Conservation (phyloP, 306 rosid genomes). For the Argentina anserina region DNA sequence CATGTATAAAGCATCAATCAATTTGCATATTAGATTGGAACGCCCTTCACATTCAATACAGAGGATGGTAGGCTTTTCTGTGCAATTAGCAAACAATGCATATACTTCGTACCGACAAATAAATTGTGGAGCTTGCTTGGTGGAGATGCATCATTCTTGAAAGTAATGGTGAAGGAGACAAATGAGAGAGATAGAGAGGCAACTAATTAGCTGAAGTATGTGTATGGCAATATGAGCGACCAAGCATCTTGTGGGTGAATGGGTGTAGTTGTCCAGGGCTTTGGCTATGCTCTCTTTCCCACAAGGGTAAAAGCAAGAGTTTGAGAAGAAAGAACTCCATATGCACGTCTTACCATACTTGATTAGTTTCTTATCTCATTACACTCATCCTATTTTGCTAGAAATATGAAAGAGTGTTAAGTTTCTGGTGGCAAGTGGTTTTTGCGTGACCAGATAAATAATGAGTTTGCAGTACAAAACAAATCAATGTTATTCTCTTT, state of each 20-base stretch:
- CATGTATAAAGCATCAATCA: neutral
- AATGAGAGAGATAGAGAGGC: neutral
- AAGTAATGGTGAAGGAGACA: neutral
- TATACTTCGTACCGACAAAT: constrained; percentile 7
- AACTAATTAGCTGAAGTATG: neutral
- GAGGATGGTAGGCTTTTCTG: neutral
- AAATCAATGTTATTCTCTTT: too few relatives aligned
- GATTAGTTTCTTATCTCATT: neutral
- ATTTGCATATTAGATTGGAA: neutral
- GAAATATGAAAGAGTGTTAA: neutral
- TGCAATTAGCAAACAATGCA: neutral
- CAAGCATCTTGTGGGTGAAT: neutral
- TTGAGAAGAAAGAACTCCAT: neutral
- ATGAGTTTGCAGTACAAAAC: too few relatives aligned
- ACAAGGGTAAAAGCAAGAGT: neutral
- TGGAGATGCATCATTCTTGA: neutral
- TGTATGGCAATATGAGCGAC: neutral
- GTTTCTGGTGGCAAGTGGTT: neutral
- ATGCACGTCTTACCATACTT: neutral
- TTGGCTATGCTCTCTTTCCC: neutral
- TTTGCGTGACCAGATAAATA: neutral
- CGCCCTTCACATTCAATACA: neutral
- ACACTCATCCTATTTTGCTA: neutral
- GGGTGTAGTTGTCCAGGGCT: constrained; percentile 3
- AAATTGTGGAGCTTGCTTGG: neutral